Conservation (phyloP, 2,329 filamentous ascomycete genomes). For the Xylariaceae sp. region DNA sequence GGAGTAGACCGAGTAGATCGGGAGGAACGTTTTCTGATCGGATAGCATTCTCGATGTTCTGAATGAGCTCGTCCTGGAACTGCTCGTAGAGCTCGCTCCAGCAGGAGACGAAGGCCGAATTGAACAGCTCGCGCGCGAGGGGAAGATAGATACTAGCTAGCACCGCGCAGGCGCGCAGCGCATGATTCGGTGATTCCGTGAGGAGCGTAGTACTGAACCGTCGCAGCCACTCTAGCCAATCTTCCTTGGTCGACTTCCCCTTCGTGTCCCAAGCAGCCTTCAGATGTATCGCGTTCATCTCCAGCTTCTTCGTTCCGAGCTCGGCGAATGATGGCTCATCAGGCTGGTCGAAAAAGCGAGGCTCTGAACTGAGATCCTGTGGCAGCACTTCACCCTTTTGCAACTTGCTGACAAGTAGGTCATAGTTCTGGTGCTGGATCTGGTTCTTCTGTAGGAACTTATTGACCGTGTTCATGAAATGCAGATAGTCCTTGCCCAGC, state of each 20-base stretch:
- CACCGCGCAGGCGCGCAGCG: conserved; percentile 84
- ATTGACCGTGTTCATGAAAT: conserved; percentile 89
- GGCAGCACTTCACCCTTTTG: conserved; percentile 94
- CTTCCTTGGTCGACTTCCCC: conserved; percentile 93
- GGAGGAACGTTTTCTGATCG: conserved; percentile 93
- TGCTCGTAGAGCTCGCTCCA: conserved; percentile 97
- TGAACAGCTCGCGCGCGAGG: conserved; percentile 89
- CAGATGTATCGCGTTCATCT: conserved; percentile 94
- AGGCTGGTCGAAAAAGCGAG: conserved; percentile 66
- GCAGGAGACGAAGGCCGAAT: conserved; percentile 96
- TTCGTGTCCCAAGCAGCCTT: conserved; percentile 96
- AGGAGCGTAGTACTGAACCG: conserved; percentile 92
- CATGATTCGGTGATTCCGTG: conserved; percentile 92
- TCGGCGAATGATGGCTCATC: conserved; percentile 80
- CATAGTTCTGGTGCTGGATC: conserved; percentile 85
- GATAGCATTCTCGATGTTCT: conserved; percentile 90
- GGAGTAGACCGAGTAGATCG: conserved; percentile 84
- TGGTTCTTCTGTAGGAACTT: conserved; percentile 74
- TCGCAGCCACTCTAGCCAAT: conserved; percentile 99
- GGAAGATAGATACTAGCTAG: conserved; percentile 88
- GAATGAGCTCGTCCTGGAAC: conserved; percentile 93
- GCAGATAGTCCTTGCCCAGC: conserved; percentile 87
- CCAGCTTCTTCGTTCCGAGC: conserved; percentile 83
- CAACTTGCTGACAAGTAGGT: conserved; percentile 83
- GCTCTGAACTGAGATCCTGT: conserved; percentile 83